Base-by-base conservation (phyloP, 768 basidiomycete genomes). In the Daedaleopsis nitida region DNA sequence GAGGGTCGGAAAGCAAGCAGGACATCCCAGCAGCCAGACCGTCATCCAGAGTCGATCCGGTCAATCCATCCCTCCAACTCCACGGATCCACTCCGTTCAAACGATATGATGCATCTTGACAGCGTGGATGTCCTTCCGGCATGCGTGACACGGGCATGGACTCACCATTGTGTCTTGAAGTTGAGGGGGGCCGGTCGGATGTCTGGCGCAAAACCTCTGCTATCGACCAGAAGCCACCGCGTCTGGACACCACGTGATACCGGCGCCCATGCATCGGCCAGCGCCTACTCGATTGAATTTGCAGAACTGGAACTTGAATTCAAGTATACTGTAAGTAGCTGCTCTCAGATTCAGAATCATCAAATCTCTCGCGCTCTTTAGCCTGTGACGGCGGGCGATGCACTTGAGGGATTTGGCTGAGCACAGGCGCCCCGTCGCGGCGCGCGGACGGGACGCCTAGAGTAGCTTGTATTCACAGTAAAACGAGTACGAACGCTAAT, bases 91-190 rank as follows among this genome's bases (percentile, higher is more conserved):
- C 16, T 62, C 67, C 66, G 42, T 63, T 70, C 64, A 60, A 61
- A 58, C 55, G 51, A 52, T 27, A 52, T 59, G 38, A 43, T 37
- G 57, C 63, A 55, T 47, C 27, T 27, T 21, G 35, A 16, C 54
- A 39, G 37, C 54, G 34, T 44, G 16, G 17, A 53, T 38, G 56
- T 62, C 58, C 44, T n/a, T 55, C 65, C 34, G 42, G 63, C 50
- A 19, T 59, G 58, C 58, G 59, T 24, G 62, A 63, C n/a, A 59
- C 59, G 58, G 58, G 62, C 58, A 55, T 34, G 58, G 35, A 80
- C 81, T 80, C 74, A 82, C 81, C 81, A 82, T 82, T 45, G 75
- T 72, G 75, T 65, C 71, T 72, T 70, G 71, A 68, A 59, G 62
- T 70, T 69, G 67, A 68, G 68, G 71, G 62, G 68, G 68, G 65